Evolutionary conservation across 1,139 yeast species (phyloP).

Genomic region (Arxiozyma heterogenica): DNA sequence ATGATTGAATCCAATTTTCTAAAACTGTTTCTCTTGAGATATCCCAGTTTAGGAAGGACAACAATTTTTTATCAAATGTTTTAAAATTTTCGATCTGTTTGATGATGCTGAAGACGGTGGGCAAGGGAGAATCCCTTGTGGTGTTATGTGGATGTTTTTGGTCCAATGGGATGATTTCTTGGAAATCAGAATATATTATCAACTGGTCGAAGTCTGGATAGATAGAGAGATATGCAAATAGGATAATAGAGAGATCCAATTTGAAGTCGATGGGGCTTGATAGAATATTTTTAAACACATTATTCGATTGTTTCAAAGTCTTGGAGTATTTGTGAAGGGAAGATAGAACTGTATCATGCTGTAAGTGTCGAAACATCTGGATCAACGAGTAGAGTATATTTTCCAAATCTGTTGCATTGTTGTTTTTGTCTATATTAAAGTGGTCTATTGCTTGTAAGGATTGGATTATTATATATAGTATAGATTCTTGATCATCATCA

Average conservation of each 20-base stretch:
- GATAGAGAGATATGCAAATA: conserved; percentile 20
- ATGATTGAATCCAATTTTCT: conserved; percentile 19
- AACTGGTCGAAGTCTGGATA: conserved; percentile 13
- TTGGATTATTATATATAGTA: neutral
- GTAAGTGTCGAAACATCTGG: neutral
- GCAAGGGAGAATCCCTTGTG: neutral
- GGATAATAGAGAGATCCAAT: conserved; percentile 13
- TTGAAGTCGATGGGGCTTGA: neutral
- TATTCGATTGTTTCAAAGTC: neutral
- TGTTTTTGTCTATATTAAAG: neutral
- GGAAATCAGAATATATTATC: conserved; percentile 3
- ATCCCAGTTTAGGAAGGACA: conserved; percentile 9
- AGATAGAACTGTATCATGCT: neutral
- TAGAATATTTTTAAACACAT: neutral
- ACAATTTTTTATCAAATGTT: conserved; percentile 6
- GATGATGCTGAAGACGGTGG: conserved; percentile 18
- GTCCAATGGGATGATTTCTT: no score
- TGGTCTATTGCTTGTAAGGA: neutral
- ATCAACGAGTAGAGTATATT: neutral
- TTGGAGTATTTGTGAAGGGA: neutral
- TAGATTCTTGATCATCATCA: neutral
- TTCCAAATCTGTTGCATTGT: neutral
- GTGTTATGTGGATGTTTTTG: no score
- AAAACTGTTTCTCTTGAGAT: conserved; percentile 10
- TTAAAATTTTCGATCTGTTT: conserved; percentile 8